These are phyloP conservation scores for Mixia osmundae DNA, from an alignment of 1,284 basidiomycete genomes.

Conservation along the genomic window DNA sequence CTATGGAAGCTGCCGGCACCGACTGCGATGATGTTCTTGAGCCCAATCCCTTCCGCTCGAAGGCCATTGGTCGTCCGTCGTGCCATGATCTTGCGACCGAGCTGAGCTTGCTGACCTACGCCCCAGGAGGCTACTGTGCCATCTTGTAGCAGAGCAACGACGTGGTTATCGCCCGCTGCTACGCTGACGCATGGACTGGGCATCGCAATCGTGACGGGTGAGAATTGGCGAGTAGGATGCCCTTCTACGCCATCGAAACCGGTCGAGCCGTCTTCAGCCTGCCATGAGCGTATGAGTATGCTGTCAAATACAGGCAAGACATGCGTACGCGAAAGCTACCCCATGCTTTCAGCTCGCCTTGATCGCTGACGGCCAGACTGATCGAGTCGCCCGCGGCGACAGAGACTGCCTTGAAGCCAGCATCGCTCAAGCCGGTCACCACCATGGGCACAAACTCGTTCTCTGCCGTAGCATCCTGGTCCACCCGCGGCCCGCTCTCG, in stretches of 20 bases:
- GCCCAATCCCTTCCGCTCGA: slow-evolving; percentile 48
- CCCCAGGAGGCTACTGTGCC: slow-evolving; percentile 58
- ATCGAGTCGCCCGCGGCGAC: slow-evolving; percentile 21
- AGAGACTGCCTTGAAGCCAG: slow-evolving; percentile 46
- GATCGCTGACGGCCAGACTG: slow-evolving; percentile 20
- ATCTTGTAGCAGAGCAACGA: slow-evolving; percentile 58
- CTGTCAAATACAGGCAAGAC: not conserved
- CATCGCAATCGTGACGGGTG: slow-evolving; percentile 25
- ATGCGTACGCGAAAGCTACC: slow-evolving; percentile 62
- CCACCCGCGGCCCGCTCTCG: too few species aligned
- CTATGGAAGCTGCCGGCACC: slow-evolving; percentile 66
- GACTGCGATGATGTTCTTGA: slow-evolving; percentile 50
- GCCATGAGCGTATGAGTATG: not conserved
- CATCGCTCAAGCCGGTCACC: slow-evolving; percentile 31
- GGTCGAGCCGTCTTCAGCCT: not conserved
- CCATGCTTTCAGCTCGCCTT: slow-evolving; percentile 59
- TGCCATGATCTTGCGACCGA: slow-evolving; percentile 41
- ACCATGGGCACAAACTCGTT: slow-evolving; percentile 52
- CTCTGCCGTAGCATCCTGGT: slow-evolving; percentile 45
- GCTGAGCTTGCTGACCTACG: slow-evolving; percentile 61
- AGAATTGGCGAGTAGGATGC: slow-evolving; percentile 21
- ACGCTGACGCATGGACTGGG: slow-evolving; percentile 37
- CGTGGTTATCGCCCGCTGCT: slow-evolving; percentile 61
- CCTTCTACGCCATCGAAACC: slow-evolving; percentile 13
- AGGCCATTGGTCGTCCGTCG: slow-evolving; percentile 60